Base-by-base conservation (phyloP, 2,329 filamentous ascomycete genomes). In the Claviceps paspali region DNA sequence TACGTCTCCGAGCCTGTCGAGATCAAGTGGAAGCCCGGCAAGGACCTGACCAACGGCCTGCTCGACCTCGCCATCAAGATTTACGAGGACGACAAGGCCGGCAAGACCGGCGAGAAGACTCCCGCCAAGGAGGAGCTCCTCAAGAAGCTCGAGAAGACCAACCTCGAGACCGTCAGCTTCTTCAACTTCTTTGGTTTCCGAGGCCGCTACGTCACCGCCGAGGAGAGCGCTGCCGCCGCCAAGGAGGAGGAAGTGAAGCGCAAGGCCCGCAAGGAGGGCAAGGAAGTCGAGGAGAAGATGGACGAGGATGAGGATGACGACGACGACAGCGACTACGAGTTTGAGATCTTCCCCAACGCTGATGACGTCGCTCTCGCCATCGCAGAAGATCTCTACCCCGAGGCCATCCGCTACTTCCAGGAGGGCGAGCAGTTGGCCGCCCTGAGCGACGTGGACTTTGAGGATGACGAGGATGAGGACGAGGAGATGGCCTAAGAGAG, bases 111-210 rank as follows among this genome's bases (percentile, higher is more conserved):
- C 46, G 48, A 59, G 38, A 61, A 64, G 39, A 66, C 63, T 11
- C 54, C 62, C 34, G 60, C 64, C 49, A 64, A 70, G 52, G 64
- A 66, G 55, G 54, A 59, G 30, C 62, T 75, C 39, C 60, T 65
- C 49, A 63, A 62, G 47, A 68, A 70, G 62, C 73, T 71, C 43
- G 67, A 75, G 46, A 62, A 64, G 44, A 76, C 69, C 12, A 71
- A 73, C 33, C 68, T 81, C 43, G 75, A 73, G 32, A 76, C 70
- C 5, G 54, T 77, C 35, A 86, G 79, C 61, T 94, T 95, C 69
- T 95, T 95, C 55, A 75, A 77, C 40, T 91, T 80, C 72, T 95
- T 95, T 56, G 83, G 80, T 38, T 95, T 79, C 64, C 74, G 69
- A 43, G 83, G 76, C 45, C 65, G 73, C 45, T 73, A 73, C 51